Conservation (phyloP, 495 filamentous ascomycete genomes). For the Xylaria castorea region DNA sequence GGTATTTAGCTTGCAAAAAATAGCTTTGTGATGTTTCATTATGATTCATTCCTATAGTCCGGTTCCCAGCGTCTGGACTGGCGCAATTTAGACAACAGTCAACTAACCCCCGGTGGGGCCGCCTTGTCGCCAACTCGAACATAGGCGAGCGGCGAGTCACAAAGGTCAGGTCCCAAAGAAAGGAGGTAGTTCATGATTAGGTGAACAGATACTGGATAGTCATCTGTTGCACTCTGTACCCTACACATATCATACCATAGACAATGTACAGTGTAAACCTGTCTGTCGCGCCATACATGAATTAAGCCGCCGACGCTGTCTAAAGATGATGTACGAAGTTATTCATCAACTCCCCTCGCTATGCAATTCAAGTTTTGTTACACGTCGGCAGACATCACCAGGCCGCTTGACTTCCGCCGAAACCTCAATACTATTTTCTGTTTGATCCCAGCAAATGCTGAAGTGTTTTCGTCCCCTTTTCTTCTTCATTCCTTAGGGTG, state of each 20-base stretch:
- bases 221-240: not conserved
- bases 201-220: not conserved
- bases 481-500: conserved; percentile 33
- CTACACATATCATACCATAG: not conserved
- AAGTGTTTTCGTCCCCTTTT: conserved; percentile 37
- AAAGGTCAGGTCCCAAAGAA: not conserved
- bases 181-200: not conserved
- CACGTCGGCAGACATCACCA: conserved; percentile 22
- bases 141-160: not conserved
- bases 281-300: not conserved
- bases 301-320: conserved; percentile 12
- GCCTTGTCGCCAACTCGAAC: not conserved
- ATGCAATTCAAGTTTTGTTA: conserved; percentile 32
- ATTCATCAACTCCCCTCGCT: conserved; percentile 31
- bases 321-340: conserved; percentile 19
- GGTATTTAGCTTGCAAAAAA: not conserved
- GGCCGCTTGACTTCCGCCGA: conserved; percentile 3
- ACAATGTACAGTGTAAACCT: not conserved
- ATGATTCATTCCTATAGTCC: not conserved
- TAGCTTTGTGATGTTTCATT: not conserved
- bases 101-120: not conserved
- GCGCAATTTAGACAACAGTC: not conserved
- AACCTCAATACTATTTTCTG: conserved; percentile 19
- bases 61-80: not conserved
- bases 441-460: conserved; percentile 34